Percentiles rank a stretch among this genome's conserved stretches.
Conservation (phyloP, 208 protist species). For the Leishmania mexicana region DNA sequence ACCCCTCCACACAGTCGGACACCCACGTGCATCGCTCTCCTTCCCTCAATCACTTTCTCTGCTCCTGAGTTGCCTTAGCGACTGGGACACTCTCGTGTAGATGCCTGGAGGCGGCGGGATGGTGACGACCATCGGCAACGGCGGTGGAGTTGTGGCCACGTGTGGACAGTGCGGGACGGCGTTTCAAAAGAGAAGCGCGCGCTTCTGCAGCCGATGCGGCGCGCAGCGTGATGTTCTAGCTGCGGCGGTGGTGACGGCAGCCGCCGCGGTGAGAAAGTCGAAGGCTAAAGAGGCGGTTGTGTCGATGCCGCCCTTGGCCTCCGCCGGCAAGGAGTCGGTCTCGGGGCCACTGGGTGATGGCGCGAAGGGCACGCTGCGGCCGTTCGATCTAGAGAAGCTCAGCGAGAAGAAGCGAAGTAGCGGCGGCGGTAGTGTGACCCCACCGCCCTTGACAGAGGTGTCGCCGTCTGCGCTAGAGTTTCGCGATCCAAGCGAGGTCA, state of each 20-base stretch:
- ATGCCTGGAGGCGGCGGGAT: slow-evolving; percentile 16
- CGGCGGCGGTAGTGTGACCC: neutral
- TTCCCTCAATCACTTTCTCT: neutral
- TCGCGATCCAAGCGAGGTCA: slow-evolving; percentile 14
- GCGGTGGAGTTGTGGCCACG: neutral
- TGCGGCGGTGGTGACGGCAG: neutral
- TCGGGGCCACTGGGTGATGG: neutral
- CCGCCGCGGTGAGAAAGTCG: neutral
- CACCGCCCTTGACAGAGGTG: neutral
- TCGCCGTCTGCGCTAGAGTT: slow-evolving; percentile 14
- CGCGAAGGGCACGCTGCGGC: slow-evolving; percentile 17
- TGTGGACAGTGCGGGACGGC: slow-evolving; percentile 70
- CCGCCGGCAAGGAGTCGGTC: neutral
- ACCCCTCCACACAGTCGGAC: neutral
- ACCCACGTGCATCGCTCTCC: neutral
- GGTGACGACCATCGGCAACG: slow-evolving; percentile 5
- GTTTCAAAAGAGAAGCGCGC: slow-evolving; percentile 70
- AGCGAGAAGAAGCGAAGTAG: neutral
- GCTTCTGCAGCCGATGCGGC: slow-evolving; percentile 88
- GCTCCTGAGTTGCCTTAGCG: neutral
- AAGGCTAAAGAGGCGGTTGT: neutral
- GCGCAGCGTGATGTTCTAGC: slow-evolving; percentile 16
- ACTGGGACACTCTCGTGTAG: neutral
- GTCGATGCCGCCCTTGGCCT: slow-evolving; percentile 11
- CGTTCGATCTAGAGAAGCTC: slow-evolving; percentile 19